phyloP scores from a whole-genome alignment of 1,139 yeast species.

The Kluyveromyces marxianus region DNA sequence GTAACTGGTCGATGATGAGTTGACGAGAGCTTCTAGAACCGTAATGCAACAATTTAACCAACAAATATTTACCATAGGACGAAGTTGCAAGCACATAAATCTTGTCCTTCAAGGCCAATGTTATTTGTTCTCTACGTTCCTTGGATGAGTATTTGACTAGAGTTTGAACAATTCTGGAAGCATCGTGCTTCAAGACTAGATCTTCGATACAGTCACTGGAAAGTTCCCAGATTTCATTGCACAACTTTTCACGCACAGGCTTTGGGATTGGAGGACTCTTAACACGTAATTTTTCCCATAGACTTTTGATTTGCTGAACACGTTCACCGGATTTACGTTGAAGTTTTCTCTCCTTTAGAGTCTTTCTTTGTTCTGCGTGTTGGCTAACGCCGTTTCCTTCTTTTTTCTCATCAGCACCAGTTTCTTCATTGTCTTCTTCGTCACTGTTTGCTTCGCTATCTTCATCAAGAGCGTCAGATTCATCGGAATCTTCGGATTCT shows the following conservation, averaged over 20 bases:
- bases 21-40: constrained; percentile 79
- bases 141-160: constrained; percentile 78
- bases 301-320: constrained; percentile 74
- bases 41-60: constrained; percentile 84
- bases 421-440: constrained; percentile 19
- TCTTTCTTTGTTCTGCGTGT: constrained; percentile 77
- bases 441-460: constrained; percentile 23
- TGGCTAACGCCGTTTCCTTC: constrained; percentile 52
- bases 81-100: constrained; percentile 82
- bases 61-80: constrained; percentile 85
- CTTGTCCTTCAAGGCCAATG: constrained; percentile 62
- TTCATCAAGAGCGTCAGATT: constrained; percentile 21
- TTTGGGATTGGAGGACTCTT: constrained; percentile 78
- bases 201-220: constrained; percentile 73
- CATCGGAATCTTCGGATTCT: constrained; percentile 10
- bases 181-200: constrained; percentile 90
- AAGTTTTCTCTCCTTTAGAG: constrained; percentile 74
- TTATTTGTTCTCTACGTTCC: constrained; percentile 69
- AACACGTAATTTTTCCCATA: constrained; percentile 91
- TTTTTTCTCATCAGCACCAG: constrained; percentile 9
- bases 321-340: constrained; percentile 80
- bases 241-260: constrained; percentile 66
- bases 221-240: constrained; percentile 80
- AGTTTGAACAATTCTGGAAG: constrained; percentile 93
- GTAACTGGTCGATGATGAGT: constrained; percentile 71